phyloP scores from a whole-genome alignment of 148 eudicot genomes.

The Mesembryanthemum crystallinum region DNA sequence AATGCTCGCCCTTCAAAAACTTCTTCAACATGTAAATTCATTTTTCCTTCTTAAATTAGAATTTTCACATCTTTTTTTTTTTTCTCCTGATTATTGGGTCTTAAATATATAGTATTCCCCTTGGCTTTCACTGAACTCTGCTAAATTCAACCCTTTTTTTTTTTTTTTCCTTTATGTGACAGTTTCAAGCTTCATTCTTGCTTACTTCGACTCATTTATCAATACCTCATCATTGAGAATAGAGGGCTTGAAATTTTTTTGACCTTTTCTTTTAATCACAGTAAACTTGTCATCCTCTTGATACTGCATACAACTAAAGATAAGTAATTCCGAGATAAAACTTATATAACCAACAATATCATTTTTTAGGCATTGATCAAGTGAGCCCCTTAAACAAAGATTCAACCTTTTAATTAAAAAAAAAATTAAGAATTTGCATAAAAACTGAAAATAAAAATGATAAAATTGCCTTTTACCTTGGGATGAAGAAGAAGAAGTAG shows the following conservation, averaged over 20 bases:
- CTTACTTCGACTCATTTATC: not conserved
- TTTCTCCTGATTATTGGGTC: not conserved
- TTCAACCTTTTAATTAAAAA: not conserved
- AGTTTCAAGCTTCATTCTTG: not conserved
- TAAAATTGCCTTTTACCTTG: conserved; percentile 47
- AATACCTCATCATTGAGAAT: not conserved
- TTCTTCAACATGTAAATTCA: not conserved
- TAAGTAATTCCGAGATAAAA: not conserved
- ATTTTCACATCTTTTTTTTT: not conserved
- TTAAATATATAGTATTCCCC: not conserved
- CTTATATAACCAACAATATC: not conserved
- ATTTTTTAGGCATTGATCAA: not conserved
- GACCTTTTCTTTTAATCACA: not conserved
- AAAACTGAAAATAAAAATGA: not conserved
- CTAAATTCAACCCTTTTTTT: not conserved
- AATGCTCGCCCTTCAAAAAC: not conserved
- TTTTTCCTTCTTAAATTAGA: not conserved
- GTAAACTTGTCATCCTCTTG: not conserved
- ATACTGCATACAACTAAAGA: not conserved
- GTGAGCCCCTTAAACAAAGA: not conserved
- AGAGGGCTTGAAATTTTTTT: not conserved
- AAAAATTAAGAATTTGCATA: not conserved
- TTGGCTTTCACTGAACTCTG: not conserved
- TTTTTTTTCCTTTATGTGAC: not conserved
- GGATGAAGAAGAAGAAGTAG: conserved; percentile 32